Evolutionary conservation across 2,329 filamentous ascomycete genomes (phyloP), one percentile per base, ranked within the genome.

Genomic region (Apiospora hydei): DNA sequence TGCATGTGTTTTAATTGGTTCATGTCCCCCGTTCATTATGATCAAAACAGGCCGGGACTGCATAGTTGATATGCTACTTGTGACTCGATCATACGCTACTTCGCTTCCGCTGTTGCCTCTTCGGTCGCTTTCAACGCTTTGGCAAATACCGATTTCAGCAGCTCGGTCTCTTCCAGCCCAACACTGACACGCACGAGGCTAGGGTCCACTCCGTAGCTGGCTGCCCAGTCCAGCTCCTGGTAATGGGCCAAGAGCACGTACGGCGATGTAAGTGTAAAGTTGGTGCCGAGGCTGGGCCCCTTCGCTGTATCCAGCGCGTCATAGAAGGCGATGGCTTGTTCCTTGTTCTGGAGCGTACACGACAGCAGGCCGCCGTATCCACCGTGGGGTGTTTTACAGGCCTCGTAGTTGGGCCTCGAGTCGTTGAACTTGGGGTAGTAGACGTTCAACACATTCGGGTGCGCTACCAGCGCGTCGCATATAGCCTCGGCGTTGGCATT

Each of bases 241-340:
- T 96, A 99, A 82, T 99, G 96, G 5, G 96, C 96, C 44, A 99
- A 83, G 46, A 99, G 85, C 30, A 96, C 94, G 81, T 98, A 99
- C 0, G 96, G 96, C 68, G 92, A 97, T 72, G 92, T 92, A 49
- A 99, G 85, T 0, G 96, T 98, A 81, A 99, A 99, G 82, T 99
- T 99, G 0, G 96, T 98, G 2, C 96, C 96, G 69, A 99, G 85
- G 82, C 95, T 98, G 0, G 96, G 96, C 0, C 96, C 96, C 82
- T 99, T 99, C 51, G 94, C 91, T 1, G 95, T 96, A 74, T 97
- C 91, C 21, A 99, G 84, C 16, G 89, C 88, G 82, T 99, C 95
- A 82, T 93, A 98, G 81, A 98, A 98, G 0, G 90, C 88, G 70
- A 94, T 85, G 0, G 96, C 94, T 74, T 95, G 91, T 43, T 87